phyloP scores from a whole-genome alignment of 2,329 filamentous ascomycete genomes.

The Juglanconis juglandina region DNA sequence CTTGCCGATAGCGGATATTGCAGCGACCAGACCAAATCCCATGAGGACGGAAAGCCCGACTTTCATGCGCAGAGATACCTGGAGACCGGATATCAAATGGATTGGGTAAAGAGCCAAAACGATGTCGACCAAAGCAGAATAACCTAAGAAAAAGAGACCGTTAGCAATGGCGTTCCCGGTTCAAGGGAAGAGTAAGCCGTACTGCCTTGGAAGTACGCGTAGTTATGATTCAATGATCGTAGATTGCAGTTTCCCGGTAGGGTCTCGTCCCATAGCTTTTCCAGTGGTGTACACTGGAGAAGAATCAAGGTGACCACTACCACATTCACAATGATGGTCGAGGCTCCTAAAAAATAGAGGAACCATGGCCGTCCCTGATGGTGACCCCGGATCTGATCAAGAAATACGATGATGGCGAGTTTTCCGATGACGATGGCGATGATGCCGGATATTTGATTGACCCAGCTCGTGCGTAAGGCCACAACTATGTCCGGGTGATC shows the following conservation, averaged over 20 bases:
- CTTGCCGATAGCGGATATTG: background rate
- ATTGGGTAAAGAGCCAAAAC: slow-evolving; percentile 5
- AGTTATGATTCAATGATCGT: background rate
- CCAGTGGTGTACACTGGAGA: slow-evolving; percentile 6
- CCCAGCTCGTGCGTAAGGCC: slow-evolving; percentile 1
- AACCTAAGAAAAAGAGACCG: background rate
- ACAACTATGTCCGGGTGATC: background rate
- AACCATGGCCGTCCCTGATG: slow-evolving; percentile 4
- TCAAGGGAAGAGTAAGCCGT: background rate
- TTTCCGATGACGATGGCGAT: slow-evolving; percentile 5
- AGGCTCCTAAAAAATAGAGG: slow-evolving; percentile 1
- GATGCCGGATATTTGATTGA: slow-evolving; percentile 6
- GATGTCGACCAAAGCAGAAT: slow-evolving; percentile 3
- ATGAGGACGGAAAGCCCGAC: slow-evolving; percentile 1
- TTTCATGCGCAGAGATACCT: slow-evolving; percentile 3
- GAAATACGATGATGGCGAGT: background rate
- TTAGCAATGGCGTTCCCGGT: background rate
- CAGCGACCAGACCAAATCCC: slow-evolving; percentile 2
- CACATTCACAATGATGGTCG: slow-evolving; percentile 1
- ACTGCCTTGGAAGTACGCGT: slow-evolving; percentile 11
- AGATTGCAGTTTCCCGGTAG: background rate
- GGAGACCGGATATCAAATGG: slow-evolving; percentile 1
- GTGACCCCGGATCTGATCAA: slow-evolving; percentile 5
- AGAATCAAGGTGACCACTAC: background rate
- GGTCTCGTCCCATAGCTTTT: slow-evolving; percentile 4